A percentile compares a stretch with the other conserved stretches of the same genome.
Evolutionary conservation across 176 grass and related monocot species (phyloP).

Genomic region (Avena atlantica): DNA sequence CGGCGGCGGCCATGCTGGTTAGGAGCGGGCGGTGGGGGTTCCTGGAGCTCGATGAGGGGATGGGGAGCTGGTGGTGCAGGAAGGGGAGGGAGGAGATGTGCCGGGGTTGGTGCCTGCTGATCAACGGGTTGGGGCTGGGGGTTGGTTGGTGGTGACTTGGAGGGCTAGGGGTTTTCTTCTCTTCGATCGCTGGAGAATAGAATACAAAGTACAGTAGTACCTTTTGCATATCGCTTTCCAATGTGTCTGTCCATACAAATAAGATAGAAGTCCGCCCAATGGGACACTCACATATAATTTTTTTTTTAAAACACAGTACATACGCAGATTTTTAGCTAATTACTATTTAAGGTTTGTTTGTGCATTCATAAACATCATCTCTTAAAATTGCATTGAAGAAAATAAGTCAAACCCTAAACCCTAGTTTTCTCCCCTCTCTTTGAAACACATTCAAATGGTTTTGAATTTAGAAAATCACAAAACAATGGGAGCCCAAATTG

Average conservation of each 20-base stretch:
- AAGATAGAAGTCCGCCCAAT: not conserved
- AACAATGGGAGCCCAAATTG: too few species aligned
- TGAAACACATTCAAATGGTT: too few species aligned
- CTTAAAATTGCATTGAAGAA: too few species aligned
- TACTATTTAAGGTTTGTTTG: too few species aligned
- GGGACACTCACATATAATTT: not conserved
- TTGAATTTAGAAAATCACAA: too few species aligned
- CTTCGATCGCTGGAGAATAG: not conserved
- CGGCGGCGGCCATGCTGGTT: conserved; percentile 43
- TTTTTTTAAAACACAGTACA: too few species aligned
- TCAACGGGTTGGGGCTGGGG: conserved; percentile 31
- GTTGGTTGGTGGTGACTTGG: conserved; percentile 45
- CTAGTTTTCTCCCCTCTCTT: too few species aligned
- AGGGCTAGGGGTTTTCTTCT: conserved; percentile 17
- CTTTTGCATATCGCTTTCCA: not conserved
- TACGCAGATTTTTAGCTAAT: too few species aligned
- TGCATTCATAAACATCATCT: too few species aligned
- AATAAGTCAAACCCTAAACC: too few species aligned
- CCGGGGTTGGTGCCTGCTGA: conserved; percentile 30
- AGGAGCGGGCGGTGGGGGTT: conserved; percentile 25
- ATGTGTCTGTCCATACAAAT: not conserved
- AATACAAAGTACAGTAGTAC: not conserved
- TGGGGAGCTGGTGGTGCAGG: conserved; percentile 32
- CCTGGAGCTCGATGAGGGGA: conserved; percentile 35
- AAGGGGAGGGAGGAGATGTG: conserved; percentile 12